Conservation (phyloP, 805 yeast genomes). For the Dipodascopsis tothii region DNA sequence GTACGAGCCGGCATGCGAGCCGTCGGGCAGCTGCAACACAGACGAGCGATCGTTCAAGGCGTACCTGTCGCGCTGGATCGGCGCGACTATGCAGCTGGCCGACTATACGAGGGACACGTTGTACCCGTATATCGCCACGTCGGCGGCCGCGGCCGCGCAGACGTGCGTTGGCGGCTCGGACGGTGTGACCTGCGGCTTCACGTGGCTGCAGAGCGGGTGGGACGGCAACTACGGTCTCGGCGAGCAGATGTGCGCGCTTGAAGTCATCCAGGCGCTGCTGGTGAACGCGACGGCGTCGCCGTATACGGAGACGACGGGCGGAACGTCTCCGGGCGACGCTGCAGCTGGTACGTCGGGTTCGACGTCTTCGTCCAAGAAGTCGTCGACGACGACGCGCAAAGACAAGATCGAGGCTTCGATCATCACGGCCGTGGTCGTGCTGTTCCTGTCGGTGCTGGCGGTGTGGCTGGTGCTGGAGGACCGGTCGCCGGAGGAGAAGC, state of each 20-base stretch:
- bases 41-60: conserved; percentile 75
- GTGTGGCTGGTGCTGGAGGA: conserved; percentile 58
- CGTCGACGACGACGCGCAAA: conserved; percentile 34
- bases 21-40: conserved; percentile 48
- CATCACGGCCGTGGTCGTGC: conserved; percentile 66
- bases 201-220: conserved; percentile 58
- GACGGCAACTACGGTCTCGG: conserved; percentile 72
- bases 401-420: conserved; percentile 89
- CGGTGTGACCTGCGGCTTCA: conserved; percentile 71
- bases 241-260: conserved; percentile 75
- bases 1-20: conserved; percentile 70
- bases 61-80: conserved; percentile 57
- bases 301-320: conserved; percentile 56
- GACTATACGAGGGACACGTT: conserved; percentile 48
- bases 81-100: conserved; percentile 52
- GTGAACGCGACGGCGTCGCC: conserved; percentile 46
- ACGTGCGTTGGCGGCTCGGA: conserved; percentile 78
- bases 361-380: conserved; percentile 26
- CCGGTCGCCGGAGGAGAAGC: too few relatives aligned
- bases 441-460: conserved; percentile 54
- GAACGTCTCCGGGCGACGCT: conserved; percentile 58
- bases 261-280: conserved; percentile 45
- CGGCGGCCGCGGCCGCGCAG: conserved; percentile 64
- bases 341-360: conserved; percentile 69
- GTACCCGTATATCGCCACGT: conserved; percentile 40